A percentile compares a stretch with the other conserved stretches of the same genome.
These are phyloP conservation scores for Toxoplasma gondii DNA, from an alignment of 169 alveolate genomes.

Conservation along the genomic window DNA sequence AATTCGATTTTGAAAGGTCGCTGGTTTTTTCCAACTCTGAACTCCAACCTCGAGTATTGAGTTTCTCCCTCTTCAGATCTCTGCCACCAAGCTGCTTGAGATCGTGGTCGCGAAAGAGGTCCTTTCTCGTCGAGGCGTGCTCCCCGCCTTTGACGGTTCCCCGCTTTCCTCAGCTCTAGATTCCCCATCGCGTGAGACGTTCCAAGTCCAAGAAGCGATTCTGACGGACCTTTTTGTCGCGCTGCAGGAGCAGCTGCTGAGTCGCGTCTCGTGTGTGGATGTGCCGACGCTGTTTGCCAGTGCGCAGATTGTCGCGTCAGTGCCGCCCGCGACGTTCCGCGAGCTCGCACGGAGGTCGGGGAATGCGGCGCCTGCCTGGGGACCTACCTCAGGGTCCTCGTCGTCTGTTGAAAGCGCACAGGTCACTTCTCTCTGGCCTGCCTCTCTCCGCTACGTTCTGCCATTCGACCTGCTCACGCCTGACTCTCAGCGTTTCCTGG, in stretches of 20 bases:
- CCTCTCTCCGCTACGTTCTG: not conserved
- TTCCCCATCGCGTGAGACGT: not conserved
- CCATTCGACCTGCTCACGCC: conserved; percentile 23
- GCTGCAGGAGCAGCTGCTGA: conserved; percentile 31
- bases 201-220: not conserved
- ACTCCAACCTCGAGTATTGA: too few species aligned
- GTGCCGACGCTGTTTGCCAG: not conserved
- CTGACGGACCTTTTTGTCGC: not conserved
- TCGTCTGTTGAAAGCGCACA: not conserved
- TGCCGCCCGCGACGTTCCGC: not conserved
- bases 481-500: not conserved
- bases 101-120: not conserved
- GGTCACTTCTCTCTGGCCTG: not conserved
- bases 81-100: not conserved
- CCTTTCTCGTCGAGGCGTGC: not conserved
- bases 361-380: not conserved
- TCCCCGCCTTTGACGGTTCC: too few species aligned
- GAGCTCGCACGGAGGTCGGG: not conserved
- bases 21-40: too few species aligned
- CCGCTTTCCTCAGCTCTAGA: too few species aligned
- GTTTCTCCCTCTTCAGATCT: not conserved
- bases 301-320: not conserved
- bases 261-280: not conserved
- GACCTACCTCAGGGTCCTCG: too few species aligned
- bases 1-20: too few species aligned